phyloP scores from a whole-genome alignment of 1,284 basidiomycete genomes.

The Trichosporon asahii region DNA sequence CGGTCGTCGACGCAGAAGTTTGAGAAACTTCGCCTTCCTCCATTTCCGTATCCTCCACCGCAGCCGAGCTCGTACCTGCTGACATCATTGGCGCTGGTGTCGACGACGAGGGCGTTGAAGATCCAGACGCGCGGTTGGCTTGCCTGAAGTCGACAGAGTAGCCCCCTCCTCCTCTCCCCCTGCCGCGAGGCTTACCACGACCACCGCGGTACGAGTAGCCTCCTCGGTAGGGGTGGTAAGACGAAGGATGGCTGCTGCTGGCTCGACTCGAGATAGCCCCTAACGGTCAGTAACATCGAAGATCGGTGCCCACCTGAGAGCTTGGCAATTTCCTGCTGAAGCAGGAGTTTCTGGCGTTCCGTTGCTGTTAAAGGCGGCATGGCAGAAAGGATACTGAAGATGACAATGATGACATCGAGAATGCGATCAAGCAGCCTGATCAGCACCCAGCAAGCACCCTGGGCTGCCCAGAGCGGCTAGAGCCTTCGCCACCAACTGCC shows the following conservation, averaged over 20 bases:
- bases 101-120: not conserved
- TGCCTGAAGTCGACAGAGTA: conserved; percentile 8
- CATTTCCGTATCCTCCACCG: conserved; percentile 4
- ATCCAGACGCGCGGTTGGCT: not conserved
- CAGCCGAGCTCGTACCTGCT: not conserved
- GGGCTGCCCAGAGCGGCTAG: not conserved
- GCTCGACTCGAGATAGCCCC: conserved; percentile 41
- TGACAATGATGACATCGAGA: not conserved
- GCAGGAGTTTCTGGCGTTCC: conserved; percentile 44
- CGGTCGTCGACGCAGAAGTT: not conserved
- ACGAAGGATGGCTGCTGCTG: conserved; percentile 20
- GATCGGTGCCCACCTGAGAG: conserved; percentile 39
- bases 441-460: not conserved
- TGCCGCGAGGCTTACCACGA: conserved; percentile 10
- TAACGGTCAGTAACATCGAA: conserved; percentile 13
- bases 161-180: conserved; percentile 13
- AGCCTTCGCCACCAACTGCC: not conserved
- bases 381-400: not conserved
- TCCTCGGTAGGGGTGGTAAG: conserved; percentile 38
- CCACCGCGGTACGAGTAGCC: conserved; percentile 18
- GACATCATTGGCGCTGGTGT: conserved; percentile 1
- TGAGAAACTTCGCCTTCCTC: conserved; percentile 21
- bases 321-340: conserved; percentile 51
- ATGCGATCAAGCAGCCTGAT: not conserved
- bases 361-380: conserved; percentile 25